phyloP scores from a whole-genome alignment of 345 rosid species.

The Pseudoturritis turrita region DNA sequence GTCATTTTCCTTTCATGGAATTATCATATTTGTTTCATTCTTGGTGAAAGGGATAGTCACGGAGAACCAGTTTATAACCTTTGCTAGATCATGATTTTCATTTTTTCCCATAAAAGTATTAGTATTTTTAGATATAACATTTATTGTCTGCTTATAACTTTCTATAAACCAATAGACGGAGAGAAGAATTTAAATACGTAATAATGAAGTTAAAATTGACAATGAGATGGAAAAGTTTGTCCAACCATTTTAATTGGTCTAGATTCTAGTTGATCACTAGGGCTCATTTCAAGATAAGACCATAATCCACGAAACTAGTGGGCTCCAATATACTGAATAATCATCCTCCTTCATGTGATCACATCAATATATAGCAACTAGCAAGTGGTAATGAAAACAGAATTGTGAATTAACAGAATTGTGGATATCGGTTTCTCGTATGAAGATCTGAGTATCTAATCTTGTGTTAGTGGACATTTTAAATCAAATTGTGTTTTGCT shows the following conservation, averaged over 20 bases:
- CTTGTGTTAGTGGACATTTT: slow-evolving; percentile 6
- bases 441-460: background rate
- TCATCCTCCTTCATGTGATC: background rate
- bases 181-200: slow-evolving; percentile 31
- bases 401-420: background rate
- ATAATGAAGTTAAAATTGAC: slow-evolving; percentile 11
- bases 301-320: slow-evolving; percentile 3
- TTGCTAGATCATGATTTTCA: slow-evolving; percentile 7
- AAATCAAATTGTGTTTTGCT: background rate
- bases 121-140: background rate
- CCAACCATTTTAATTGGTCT: slow-evolving; percentile 15
- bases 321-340: background rate
- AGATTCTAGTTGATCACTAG: slow-evolving; percentile 13
- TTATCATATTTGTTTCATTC: background rate
- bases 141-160: background rate
- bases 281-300: slow-evolving; percentile 20
- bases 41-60: slow-evolving; percentile 14
- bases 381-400: slow-evolving; percentile 5
- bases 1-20: background rate
- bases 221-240: slow-evolving; percentile 10
- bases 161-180: slow-evolving; percentile 21
- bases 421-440: background rate
- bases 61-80: slow-evolving; percentile 2
- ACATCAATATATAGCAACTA: slow-evolving; percentile 9
- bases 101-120: background rate